Evolutionary conservation across 805 yeast species (phyloP).

Genomic region (Brettanomyces naardenensis): DNA sequence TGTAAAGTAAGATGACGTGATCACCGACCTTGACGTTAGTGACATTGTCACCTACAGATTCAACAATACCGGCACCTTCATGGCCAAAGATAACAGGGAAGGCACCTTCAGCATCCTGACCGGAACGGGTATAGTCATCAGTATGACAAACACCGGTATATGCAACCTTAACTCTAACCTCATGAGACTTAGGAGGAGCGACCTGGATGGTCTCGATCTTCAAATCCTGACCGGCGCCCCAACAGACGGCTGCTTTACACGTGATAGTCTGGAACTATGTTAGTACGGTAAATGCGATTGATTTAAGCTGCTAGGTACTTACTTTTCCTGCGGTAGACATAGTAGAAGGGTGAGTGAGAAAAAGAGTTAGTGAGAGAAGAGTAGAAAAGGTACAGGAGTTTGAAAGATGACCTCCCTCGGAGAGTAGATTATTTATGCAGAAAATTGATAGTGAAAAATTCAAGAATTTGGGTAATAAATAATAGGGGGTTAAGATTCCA

Average conservation of each 20-base stretch:
- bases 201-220: slow-evolving; percentile 83
- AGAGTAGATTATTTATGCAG: too few species aligned
- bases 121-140: slow-evolving; percentile 93
- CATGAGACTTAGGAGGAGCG: slow-evolving; percentile 92
- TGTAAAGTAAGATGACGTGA: slow-evolving; percentile 86
- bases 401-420: too few species aligned
- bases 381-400: too few species aligned
- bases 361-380: too few species aligned
- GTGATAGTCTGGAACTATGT: slow-evolving; percentile 36
- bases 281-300: background rate
- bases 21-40: slow-evolving; percentile 88
- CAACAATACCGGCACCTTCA: slow-evolving; percentile 97
- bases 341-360: too few species aligned
- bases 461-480: too few species aligned
- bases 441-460: too few species aligned
- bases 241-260: slow-evolving; percentile 95
- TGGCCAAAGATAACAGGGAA: slow-evolving; percentile 94
- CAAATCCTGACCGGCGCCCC: slow-evolving; percentile 80
- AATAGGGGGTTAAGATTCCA: too few species aligned
- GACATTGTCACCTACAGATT: slow-evolving; percentile 91
- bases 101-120: slow-evolving; percentile 93
- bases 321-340: slow-evolving; percentile 25
- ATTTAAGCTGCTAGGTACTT: background rate
- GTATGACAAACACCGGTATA: slow-evolving; percentile 98
- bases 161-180: slow-evolving; percentile 82